Base-by-base conservation (phyloP, 164 flowering plant species). In the Vitis riparia region DNA sequence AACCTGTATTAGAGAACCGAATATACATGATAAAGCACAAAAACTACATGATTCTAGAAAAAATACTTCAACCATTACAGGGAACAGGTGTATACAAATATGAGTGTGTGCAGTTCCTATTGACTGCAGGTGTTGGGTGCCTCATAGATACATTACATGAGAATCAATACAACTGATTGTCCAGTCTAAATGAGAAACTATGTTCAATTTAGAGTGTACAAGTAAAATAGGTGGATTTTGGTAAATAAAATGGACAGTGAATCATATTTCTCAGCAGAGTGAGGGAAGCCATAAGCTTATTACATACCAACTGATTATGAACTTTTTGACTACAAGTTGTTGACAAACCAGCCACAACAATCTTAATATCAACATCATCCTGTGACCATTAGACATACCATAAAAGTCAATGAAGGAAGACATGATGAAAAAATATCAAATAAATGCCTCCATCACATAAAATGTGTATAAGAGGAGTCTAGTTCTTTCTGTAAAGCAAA, bases 271-370 rank as follows among this genome's bases (percentile, higher is more conserved):
- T 23, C 27, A 23, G 27, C 27, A 23, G 27, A 23, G 27, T 23
- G 27, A 23, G 27, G 27, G 27, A 23, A 59, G 2, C 50, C 8
- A 50, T 59, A 66, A 68, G 55, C 48, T 51, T 48, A 47, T 14
- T 59, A 63, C 87, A 59, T 89, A 95, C 99, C 89, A 95, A 84
- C 80, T 95, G 99, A 79, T 95, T 95, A 75, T 95, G 99, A 80
- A 92, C 90, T 78, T 95, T 95, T 75, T 95, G 98, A 82, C 98
- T 95, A 67, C 99, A 95, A 51, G 99, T 95, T 73, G 99, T 92
- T 78, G 99, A 91, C 52, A 87, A 76, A 49, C 93, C 97, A 84
- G 98, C 99, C 44, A 95, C 85, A 59, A 95, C 65, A 77, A 92
- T 73, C 77, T 80, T 88, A 16, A 88, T 91, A 72, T 93, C 94